Base-by-base conservation (phyloP, 768 basidiomycete species). In the Mrakia blollopis region DNA sequence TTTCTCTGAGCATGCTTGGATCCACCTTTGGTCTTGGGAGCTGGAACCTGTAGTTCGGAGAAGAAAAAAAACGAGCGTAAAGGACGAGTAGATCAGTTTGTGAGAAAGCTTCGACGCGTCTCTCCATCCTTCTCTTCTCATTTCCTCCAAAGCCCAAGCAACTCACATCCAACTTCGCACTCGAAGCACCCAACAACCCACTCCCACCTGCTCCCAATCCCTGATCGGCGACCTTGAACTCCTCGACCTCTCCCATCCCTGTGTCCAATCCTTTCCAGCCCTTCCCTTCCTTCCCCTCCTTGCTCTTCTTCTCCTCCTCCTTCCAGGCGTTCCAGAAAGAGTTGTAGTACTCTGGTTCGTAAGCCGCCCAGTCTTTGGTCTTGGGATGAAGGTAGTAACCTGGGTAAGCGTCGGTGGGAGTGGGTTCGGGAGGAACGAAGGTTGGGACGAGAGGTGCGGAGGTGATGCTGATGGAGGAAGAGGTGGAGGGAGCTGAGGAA, bases 301-400 rank as follows among this genome's bases (percentile, higher is more conserved):
- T 32, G 37, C 41, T 65, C 25, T 44, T 63, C n/a, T 37, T 69
- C 54, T 68, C 72, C 47, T 47, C 63, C 30, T 60, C 73, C 62
- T 73, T 57, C 69, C 63, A 67, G 14, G 62, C 70, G 41, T 47
- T 61, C 47, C 39, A 67, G 57, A 69, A 74, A 30, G 50, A 44
- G 37, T 73, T 54, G 72, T 78, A 78, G 68, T 73, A 74, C 37
- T 35, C 65, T 8, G 73, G 77, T 6, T 78, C 77, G 73, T 78
- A 74, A 14, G 77, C 77, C 13, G 52, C 50, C 77, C 77, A 78
- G 32, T 74, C 37, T 28, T 72, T 72, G 16, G 77, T 68, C n/a
- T 54, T 63, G 21, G 77, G 72, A 32, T 70, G 72, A 11, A 71
- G 73, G 67, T 74, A 78, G 61, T 78, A 78, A 11, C 77, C 77